phyloP scores from a whole-genome alignment of 129 eudicot genomes.

The Lactuca sativa region DNA sequence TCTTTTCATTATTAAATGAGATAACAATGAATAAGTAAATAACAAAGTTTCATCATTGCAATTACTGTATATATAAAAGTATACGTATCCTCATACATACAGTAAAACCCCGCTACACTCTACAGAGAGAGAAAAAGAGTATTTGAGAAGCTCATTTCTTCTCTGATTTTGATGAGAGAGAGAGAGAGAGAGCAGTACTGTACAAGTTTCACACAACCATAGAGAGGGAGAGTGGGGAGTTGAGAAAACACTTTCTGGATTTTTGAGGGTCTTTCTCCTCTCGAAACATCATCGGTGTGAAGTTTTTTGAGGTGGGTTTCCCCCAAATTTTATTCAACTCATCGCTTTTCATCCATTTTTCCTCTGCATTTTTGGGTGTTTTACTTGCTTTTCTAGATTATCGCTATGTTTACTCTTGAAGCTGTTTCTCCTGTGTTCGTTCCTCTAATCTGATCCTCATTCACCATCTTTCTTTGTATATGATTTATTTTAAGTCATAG shows the following conservation, averaged over 20 bases:
- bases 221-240: conserved; percentile 34
- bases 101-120: neutral
- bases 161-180: conserved; percentile 81
- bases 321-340: conserved; percentile 15
- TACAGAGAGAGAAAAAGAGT: conserved; percentile 36
- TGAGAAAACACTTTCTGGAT: conserved; percentile 38
- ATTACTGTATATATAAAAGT: conserved; percentile 10
- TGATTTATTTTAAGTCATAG: conserved; percentile 10
- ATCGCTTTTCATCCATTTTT: conserved; percentile 11
- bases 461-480: conserved; percentile 12
- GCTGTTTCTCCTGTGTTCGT: conserved; percentile 16
- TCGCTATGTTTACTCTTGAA: conserved; percentile 13
- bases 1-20: conserved; percentile 19
- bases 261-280: conserved; percentile 32
- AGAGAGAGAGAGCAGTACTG: conserved; percentile 37
- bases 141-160: conserved; percentile 61
- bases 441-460: conserved; percentile 8
- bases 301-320: conserved; percentile 42
- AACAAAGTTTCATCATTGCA: conserved; percentile 19
- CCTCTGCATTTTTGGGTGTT: conserved; percentile 25
- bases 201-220: conserved; percentile 41
- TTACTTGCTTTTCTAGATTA: conserved; percentile 22
- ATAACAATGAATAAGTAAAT: conserved; percentile 9
- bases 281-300: conserved; percentile 30
- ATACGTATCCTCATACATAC: conserved; percentile 8